Evolutionary conservation across 495 filamentous ascomycete genomes (phyloP).

Genomic region (Hyaloscypha bicolor): DNA sequence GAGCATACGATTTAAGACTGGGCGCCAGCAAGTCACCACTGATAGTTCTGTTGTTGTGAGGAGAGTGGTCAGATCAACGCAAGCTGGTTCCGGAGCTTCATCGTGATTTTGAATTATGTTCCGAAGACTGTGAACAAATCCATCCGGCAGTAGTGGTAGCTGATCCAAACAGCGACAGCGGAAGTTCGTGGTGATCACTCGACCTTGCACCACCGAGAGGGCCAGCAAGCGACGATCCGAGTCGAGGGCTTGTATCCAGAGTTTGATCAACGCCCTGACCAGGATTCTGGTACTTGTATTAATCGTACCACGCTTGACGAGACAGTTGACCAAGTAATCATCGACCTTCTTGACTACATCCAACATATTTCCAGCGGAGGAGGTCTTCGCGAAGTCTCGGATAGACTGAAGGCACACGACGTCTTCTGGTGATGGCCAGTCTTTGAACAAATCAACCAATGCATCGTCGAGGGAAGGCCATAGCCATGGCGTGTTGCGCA

Average conservation of each 20-base stretch:
- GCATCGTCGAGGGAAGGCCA: background rate
- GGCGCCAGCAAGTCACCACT: slow-evolving; percentile 7
- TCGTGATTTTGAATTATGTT: background rate
- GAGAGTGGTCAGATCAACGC: slow-evolving; percentile 5
- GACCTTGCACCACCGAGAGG: slow-evolving; percentile 1
- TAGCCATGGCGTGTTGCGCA: background rate
- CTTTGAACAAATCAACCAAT: slow-evolving; percentile 6
- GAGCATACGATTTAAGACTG: slow-evolving; percentile 6
- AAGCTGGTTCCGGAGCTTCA: background rate
- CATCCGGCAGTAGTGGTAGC: slow-evolving; percentile 3
- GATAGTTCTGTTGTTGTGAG: background rate
- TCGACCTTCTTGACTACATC: slow-evolving; percentile 4
- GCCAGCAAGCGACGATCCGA: slow-evolving; percentile 7
- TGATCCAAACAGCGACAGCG: slow-evolving; percentile 3
- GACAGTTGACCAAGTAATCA: slow-evolving; percentile 3
- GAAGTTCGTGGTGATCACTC: background rate
- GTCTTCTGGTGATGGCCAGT: slow-evolving; percentile 12
- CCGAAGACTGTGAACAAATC: slow-evolving; percentile 5
- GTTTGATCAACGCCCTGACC: background rate
- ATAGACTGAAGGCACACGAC: slow-evolving; percentile 4
- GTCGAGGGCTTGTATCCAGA: slow-evolving; percentile 7
- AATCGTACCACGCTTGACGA: slow-evolving; percentile 7
- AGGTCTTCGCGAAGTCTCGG: background rate
- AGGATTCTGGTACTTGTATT: background rate
- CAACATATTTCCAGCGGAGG: background rate